Evolutionary conservation across 2,329 filamentous ascomycete genomes (phyloP).

Genomic region (Aspergillus calidoustus): DNA sequence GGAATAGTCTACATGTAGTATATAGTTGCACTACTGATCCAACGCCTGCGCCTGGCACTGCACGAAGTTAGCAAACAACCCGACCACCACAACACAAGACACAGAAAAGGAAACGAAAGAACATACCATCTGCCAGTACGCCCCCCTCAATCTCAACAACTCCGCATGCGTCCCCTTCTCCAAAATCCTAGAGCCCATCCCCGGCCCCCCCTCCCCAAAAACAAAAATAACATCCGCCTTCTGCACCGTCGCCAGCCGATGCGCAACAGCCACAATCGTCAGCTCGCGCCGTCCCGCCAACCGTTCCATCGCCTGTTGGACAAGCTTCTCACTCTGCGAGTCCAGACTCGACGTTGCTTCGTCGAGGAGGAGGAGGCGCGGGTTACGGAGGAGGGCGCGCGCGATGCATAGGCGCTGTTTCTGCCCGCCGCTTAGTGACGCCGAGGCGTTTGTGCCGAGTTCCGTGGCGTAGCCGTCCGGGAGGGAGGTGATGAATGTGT

Average conservation of each 20-base stretch:
- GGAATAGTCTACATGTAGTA: too few relatives aligned
- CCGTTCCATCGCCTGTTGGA: conserved; percentile 71
- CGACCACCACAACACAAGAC: not conserved
- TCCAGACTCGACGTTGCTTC: conserved; percentile 67
- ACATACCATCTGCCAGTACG: conserved; percentile 61
- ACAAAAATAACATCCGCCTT: conserved; percentile 82
- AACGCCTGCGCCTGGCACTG: too few relatives aligned
- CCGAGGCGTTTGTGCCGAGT: conserved; percentile 54
- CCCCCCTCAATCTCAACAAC: conserved; percentile 54
- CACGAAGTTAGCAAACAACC: not conserved
- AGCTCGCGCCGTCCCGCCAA: conserved; percentile 58
- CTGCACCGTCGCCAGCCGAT: conserved; percentile 76
- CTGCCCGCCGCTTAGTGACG: conserved; percentile 59
- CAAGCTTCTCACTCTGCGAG: conserved; percentile 67
- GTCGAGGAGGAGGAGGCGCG: conserved; percentile 60
- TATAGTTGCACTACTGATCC: too few relatives aligned
- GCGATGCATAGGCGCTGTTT: conserved; percentile 62
- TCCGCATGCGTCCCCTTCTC: conserved; percentile 65
- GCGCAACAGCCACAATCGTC: conserved; percentile 77
- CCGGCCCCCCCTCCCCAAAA: conserved; percentile 62
- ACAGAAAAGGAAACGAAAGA: not conserved
- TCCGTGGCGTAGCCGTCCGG: conserved; percentile 57
- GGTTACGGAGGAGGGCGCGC: conserved; percentile 58
- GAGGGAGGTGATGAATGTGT: conserved; percentile 58
- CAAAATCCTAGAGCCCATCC: conserved; percentile 51